phyloP scores from a whole-genome alignment of 805 yeast genomes.

The Scheffersomyces stipitis region DNA sequence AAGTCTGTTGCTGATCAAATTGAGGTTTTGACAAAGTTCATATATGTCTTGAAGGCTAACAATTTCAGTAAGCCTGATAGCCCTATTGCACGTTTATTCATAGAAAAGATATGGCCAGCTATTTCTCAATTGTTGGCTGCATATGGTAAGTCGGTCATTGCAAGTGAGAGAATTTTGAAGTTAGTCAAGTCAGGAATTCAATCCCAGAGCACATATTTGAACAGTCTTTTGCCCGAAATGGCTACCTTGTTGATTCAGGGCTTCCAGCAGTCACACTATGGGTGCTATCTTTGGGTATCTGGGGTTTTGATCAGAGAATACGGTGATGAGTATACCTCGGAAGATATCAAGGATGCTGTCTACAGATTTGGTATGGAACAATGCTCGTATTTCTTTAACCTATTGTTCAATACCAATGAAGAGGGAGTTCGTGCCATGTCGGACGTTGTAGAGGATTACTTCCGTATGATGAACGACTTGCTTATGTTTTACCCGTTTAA shows the following conservation, averaged over 20 bases:
- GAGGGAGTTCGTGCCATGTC: conserved; percentile 44
- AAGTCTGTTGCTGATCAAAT: conserved; percentile 63
- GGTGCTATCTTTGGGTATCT: conserved; percentile 88
- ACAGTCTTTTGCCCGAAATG: conserved; percentile 60
- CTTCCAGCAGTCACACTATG: conserved; percentile 65
- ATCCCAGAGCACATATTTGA: conserved; percentile 55
- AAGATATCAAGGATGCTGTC: conserved; percentile 54
- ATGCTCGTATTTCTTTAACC: conserved; percentile 53
- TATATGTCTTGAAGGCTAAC: conserved; percentile 54
- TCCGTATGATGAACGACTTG: conserved; percentile 74
- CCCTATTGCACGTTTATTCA: conserved; percentile 54
- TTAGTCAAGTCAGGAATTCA: conserved; percentile 65
- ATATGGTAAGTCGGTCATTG: conserved; percentile 58
- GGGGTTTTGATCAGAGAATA: conserved; percentile 74
- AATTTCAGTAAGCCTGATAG: conserved; percentile 36
- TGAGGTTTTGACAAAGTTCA: conserved; percentile 64
- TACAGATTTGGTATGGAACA: conserved; percentile 77
- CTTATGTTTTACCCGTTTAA: conserved; percentile 70
- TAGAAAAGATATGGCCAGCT: conserved; percentile 60
- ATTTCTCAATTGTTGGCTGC: conserved; percentile 47
- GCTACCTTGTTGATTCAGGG: conserved; percentile 69
- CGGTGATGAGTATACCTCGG: conserved; percentile 52
- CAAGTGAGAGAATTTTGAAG: conserved; percentile 75
- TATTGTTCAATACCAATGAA: conserved; percentile 26
- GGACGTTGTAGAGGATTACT: conserved; percentile 84